A percentile compares a stretch with the other conserved stretches of the same genome.
Evolutionary conservation across 129 eudicot species (phyloP).

Genomic region (Lonicera japonica): DNA sequence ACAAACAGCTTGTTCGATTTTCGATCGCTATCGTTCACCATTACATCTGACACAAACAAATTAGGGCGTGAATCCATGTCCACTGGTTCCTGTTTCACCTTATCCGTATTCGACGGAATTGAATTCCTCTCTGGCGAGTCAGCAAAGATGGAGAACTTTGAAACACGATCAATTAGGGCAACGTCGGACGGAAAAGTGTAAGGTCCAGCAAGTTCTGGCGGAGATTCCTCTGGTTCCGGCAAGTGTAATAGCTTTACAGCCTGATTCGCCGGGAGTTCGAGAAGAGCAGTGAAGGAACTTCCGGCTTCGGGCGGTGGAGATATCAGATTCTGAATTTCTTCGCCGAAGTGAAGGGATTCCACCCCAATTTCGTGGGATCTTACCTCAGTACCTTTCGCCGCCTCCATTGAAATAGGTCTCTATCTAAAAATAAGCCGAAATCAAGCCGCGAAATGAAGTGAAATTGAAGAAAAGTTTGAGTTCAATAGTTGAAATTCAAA

Average conservation of each 20-base stretch:
- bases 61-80: conserved; percentile 55
- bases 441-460: neutral
- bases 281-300: conserved; percentile 80
- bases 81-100: conserved; percentile 60
- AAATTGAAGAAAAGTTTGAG: neutral
- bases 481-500: neutral
- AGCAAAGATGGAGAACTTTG: conserved; percentile 37
- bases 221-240: conserved; percentile 21
- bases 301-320: conserved; percentile 42
- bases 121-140: conserved; percentile 7
- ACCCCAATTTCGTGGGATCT: conserved; percentile 35
- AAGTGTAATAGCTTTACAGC: conserved; percentile 82
- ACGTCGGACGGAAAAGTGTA: conserved; percentile 51
- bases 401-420: conserved; percentile 20
- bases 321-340: conserved; percentile 41
- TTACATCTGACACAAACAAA: conserved; percentile 44
- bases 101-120: conserved; percentile 7
- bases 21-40: conserved; percentile 21
- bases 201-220: neutral
- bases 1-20: conserved; percentile 41
- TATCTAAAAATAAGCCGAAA: neutral
- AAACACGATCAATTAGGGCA: neutral
- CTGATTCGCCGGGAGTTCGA: conserved; percentile 71
- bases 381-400: conserved; percentile 14
- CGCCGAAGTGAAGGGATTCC: conserved; percentile 37